These are phyloP conservation scores for Boletus rubescentipes DNA, from an alignment of 768 basidiomycete species.

Conservation along the genomic window DNA sequence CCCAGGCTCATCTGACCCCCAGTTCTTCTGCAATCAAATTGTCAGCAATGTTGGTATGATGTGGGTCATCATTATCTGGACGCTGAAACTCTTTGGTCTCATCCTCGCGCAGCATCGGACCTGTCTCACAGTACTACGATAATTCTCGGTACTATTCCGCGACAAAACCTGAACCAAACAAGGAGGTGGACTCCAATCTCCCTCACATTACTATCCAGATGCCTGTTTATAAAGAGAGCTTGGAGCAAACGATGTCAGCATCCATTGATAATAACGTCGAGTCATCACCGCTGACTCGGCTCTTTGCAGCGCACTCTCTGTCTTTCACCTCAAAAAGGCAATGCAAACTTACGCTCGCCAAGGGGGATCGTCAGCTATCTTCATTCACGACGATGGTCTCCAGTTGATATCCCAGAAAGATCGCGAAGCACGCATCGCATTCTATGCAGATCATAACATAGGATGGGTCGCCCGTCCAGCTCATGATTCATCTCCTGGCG, in stretches of 20 bases:
- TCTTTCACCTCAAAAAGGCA: conserved; percentile 61
- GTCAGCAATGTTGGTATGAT: conserved; percentile 62
- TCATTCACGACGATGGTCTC: conserved; percentile 64
- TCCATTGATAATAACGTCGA: background rate
- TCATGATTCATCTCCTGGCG: conserved; percentile 30
- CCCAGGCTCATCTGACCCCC: background rate
- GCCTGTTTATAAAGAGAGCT: conserved; percentile 86
- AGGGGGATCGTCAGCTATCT: conserved; percentile 56
- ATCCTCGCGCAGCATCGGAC: conserved; percentile 56
- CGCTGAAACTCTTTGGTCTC: background rate
- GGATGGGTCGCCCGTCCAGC: conserved; percentile 60
- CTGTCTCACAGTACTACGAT: conserved; percentile 81
- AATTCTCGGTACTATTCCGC: conserved; percentile 86
- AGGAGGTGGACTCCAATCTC: conserved; percentile 59
- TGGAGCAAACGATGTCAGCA: conserved; percentile 79
- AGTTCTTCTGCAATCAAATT: conserved; percentile 79
- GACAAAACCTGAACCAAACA: conserved; percentile 56
- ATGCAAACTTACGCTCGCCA: conserved; percentile 67
- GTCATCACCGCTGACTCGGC: background rate
- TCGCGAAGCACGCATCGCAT: conserved; percentile 46
- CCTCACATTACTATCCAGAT: conserved; percentile 81
- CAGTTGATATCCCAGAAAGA: conserved; percentile 48
- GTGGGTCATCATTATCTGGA: conserved; percentile 38
- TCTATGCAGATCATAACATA: conserved; percentile 57
- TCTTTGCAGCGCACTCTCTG: conserved; percentile 55